Evolutionary conservation across 2,329 filamentous ascomycete genomes (phyloP).

Genomic region (Mollisiaceae sp.): DNA sequence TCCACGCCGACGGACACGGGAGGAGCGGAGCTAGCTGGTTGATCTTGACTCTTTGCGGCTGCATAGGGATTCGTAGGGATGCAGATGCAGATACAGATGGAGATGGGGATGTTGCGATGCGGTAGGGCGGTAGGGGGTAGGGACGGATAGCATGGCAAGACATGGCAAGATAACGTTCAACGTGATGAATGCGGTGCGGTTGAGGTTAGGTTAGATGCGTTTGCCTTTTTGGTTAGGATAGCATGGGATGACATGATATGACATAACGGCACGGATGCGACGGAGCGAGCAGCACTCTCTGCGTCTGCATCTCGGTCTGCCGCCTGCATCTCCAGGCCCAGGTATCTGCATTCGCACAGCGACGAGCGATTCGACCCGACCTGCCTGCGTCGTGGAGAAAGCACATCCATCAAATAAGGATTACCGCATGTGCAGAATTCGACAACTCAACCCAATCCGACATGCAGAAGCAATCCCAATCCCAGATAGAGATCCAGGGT

Average conservation of each 20-base stretch:
- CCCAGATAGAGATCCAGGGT: too few species aligned
- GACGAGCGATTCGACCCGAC: background rate
- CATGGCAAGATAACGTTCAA: conserved; percentile 7
- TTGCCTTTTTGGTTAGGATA: background rate
- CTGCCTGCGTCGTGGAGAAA: too few species aligned
- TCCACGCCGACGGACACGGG: background rate
- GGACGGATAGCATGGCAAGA: background rate
- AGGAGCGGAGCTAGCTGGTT: background rate
- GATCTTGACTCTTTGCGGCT: background rate
- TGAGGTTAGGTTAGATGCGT: background rate
- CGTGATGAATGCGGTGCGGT: background rate
- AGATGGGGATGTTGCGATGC: background rate
- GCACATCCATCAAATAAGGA: too few species aligned
- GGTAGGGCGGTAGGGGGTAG: background rate
- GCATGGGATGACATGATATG: conserved; percentile 3
- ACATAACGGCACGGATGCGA: conserved; percentile 13
- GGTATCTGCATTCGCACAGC: background rate
- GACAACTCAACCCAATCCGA: too few species aligned
- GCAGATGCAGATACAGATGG: background rate
- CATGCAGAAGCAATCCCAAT: too few species aligned
- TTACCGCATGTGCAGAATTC: too few species aligned
- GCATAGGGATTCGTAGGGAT: too few species aligned
- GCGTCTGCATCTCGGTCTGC: background rate
- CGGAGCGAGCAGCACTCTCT: background rate
- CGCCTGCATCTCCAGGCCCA: background rate